Conservation (phyloP, 352 stramenopile genomes). For the Phytophthora crassamura region DNA sequence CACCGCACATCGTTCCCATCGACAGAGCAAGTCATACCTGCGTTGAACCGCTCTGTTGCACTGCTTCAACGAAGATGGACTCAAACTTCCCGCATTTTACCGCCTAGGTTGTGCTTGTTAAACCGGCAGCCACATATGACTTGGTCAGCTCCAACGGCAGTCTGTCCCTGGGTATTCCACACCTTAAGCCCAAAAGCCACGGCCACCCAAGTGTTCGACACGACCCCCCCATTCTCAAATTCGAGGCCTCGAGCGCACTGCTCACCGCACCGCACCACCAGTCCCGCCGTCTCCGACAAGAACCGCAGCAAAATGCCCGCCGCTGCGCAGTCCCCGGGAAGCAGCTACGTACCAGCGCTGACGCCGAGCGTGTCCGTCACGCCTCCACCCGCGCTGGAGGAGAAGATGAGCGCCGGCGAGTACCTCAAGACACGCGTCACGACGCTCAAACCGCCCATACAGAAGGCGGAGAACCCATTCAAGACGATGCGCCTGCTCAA, state of each 20-base stretch:
- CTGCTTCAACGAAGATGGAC: constrained; percentile 39
- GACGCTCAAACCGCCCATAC: constrained; percentile 49
- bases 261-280: constrained; percentile 3
- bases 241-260: constrained; percentile 24
- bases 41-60: constrained; percentile 13
- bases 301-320: constrained; percentile 15
- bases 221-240: constrained; percentile 28
- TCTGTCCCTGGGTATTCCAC: background rate
- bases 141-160: constrained; percentile 6
- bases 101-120: constrained; percentile 31
- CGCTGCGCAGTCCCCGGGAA: constrained; percentile 25
- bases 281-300: background rate
- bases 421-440: constrained; percentile 41
- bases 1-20: background rate
- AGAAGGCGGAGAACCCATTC: constrained; percentile 35
- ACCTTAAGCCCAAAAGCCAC: too few species aligned
- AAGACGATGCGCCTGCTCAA: constrained; percentile 36
- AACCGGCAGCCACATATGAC: background rate
- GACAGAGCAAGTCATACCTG: constrained; percentile 1
- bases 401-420: constrained; percentile 39
- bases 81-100: constrained; percentile 21
- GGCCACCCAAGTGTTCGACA: too few species aligned
- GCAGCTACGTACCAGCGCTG: constrained; percentile 35
- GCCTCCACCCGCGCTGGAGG: constrained; percentile 8
- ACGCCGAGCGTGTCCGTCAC: constrained; percentile 24